Conservation (phyloP, 345 rosid genomes). For the Anacardium occidentale region DNA sequence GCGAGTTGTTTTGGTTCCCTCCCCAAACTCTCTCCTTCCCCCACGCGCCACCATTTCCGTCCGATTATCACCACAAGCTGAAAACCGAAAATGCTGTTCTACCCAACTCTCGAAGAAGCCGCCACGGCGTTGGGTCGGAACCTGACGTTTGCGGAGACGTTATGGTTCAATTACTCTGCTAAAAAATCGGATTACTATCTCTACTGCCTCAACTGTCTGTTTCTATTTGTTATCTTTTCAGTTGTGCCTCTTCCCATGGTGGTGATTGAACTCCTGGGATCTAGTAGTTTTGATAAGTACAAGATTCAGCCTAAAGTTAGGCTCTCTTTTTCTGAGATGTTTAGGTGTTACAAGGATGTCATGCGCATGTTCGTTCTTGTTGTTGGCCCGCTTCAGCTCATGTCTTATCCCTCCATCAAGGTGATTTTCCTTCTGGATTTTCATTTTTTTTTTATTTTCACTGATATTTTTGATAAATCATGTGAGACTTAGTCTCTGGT, state of each 20-base stretch:
- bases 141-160: conserved; percentile 63
- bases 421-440: conserved; percentile 27
- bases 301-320: conserved; percentile 92
- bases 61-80: neutral
- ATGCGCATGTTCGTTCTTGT: conserved; percentile 65
- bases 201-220: conserved; percentile 74
- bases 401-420: conserved; percentile 79
- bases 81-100: conserved; percentile 60
- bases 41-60: conserved; percentile 18
- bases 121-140: conserved; percentile 65
- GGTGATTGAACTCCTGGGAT: conserved; percentile 47
- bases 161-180: conserved; percentile 87
- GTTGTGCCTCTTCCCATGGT: conserved; percentile 71
- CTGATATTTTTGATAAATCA: too few relatives aligned
- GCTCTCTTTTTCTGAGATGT: conserved; percentile 53
- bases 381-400: conserved; percentile 86
- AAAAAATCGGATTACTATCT: conserved; percentile 77
- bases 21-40: conserved; percentile 6
- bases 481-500: too few relatives aligned
- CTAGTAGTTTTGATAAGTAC: conserved; percentile 48
- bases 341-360: conserved; percentile 73
- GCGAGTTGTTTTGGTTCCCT: neutral
- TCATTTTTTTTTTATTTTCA: neutral
- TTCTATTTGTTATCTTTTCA: conserved; percentile 67
- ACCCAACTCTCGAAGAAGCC: conserved; percentile 58